Evolutionary conservation across 495 filamentous ascomycete species (phyloP).

Genomic region (Aspergillus biplanus): DNA sequence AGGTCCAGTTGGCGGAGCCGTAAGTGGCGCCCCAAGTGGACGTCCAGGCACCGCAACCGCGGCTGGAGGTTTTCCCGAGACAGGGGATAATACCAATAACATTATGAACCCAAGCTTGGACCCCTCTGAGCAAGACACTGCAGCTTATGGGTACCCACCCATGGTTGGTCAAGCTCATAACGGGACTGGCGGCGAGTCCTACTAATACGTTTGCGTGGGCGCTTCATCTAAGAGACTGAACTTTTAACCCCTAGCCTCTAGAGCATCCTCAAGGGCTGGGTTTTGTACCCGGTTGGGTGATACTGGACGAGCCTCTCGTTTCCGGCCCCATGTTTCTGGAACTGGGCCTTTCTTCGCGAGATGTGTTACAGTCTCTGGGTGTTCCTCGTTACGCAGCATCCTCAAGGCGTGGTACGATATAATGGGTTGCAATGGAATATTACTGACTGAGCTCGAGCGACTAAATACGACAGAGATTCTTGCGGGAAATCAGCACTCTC

Average conservation of each 20-base stretch:
- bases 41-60: slow-evolving; percentile 38
- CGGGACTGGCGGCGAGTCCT: slow-evolving; percentile 62
- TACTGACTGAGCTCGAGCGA: slow-evolving; percentile 33
- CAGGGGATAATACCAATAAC: slow-evolving; percentile 59
- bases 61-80: slow-evolving; percentile 54
- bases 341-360: slow-evolving; percentile 7
- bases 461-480: slow-evolving; percentile 19
- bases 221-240: slow-evolving; percentile 7
- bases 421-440: slow-evolving; percentile 23
- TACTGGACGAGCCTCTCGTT: slow-evolving; percentile 3
- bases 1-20: slow-evolving; percentile 50
- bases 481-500: slow-evolving; percentile 2
- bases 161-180: slow-evolving; percentile 69
- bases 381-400: slow-evolving; percentile 18
- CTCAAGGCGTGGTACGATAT: slow-evolving; percentile 23
- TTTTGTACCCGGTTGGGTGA: neutral
- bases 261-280: neutral
- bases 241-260: neutral
- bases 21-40: slow-evolving; percentile 49
- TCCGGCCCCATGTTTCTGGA: neutral
- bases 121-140: slow-evolving; percentile 58
- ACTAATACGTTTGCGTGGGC: slow-evolving; percentile 34
- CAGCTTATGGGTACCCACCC: slow-evolving; percentile 65
- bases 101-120: slow-evolving; percentile 65
- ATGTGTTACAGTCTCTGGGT: slow-evolving; percentile 7